Base-by-base conservation (phyloP, 306 rosid genomes). In the Malus sieversii region DNA sequence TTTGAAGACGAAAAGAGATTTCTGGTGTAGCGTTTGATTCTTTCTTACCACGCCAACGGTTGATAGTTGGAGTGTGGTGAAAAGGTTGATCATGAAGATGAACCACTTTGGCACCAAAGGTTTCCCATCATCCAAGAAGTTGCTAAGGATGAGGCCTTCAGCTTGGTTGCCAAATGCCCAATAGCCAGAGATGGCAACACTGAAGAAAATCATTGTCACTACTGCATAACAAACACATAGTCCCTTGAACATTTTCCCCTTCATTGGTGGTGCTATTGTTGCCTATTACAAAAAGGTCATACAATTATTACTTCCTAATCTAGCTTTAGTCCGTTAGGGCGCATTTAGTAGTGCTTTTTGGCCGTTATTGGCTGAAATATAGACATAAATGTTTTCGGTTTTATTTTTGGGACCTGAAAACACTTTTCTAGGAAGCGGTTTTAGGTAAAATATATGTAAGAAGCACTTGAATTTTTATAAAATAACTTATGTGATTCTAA, bases 161-260 rank as follows among this genome's bases (percentile, higher is more conserved):
- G 90, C 74, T 73, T 78, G 16, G 72, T 88, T 91, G 7, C 98
- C 98, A 82, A 91, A 93, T 59, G 92, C 97, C 97, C 89, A 90
- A 70, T 90, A 93, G 64, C 98, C 96, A 70, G 94, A 87, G 44
- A 88, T 76, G 6, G 94, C 82, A 6, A 91, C 93, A 22, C 86
- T 84, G 79, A 85, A 94, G 86, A 88, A 94, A 25, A 91, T 91
- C 27, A 71, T 32, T 0, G 44, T 51, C 10, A 87, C 72, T 3
- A 94, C 77, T 4, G 75, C 7, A 44, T 93, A 93, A 68, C 94
- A 93, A 70, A 91, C 69, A 29, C 81, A 65, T 2, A 91, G 80
- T 48, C 88, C 96, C 83, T 91, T 90, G 82, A 93, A 85, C 98
- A 93, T 93, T 84, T 91, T 91, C 73, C 97, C 97, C 80, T 87